Base-by-base conservation (phyloP, 2,329 filamentous ascomycete species). In the Magnaporthiopsis poae region DNA sequence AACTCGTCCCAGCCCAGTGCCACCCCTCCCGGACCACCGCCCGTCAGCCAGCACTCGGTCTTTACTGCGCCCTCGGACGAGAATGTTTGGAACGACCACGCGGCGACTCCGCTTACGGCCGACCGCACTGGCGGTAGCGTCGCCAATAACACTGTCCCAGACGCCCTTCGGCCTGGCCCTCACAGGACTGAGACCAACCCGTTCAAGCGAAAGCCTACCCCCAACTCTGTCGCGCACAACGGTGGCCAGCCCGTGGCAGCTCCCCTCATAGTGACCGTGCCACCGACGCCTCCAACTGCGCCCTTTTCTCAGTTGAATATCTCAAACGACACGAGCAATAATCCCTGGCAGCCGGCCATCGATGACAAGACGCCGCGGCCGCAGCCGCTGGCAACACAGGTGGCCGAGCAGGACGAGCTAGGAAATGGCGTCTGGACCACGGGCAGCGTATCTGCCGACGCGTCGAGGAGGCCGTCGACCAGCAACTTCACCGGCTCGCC, bases 121-220 rank as follows among this genome's bases (percentile, higher is more conserved):
- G 31, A 60, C 18, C 25, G 52, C 39, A 65, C 63, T 27, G 63
- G 63, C 13, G 59, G 33, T 12, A 36, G 25, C 52, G 25, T 25
- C 35, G n/a, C 29, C 63, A 64, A 66, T 0, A 66, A 69, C 29
- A 67, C 72, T 12, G 68, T 77, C 0, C 77, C 79, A 27, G 69
- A 71, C 5, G 69, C 74, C 3, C 69, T 78, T 59, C 72, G 73
- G 31, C 78, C 77, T 0, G 77, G 77, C 29, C 68, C 62, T 68
- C 69, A 61, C 36, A 68, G 68, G 66, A 68, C 73, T 27, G 74
- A 82, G 67, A 84, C 82, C 27, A 86, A 86, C 65, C 84, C 84
- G 0, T 86, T 86, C 72, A 82, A 82, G 68, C 80, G 82, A 66
- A 83, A 82, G 69, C 75, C 75, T 4, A 67, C 78, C 4, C 70